Percentiles rank a stretch among this genome's conserved stretches.
phyloP scores from a whole-genome alignment of 2,329 filamentous ascomycete genomes.

The Claviceps africana region DNA sequence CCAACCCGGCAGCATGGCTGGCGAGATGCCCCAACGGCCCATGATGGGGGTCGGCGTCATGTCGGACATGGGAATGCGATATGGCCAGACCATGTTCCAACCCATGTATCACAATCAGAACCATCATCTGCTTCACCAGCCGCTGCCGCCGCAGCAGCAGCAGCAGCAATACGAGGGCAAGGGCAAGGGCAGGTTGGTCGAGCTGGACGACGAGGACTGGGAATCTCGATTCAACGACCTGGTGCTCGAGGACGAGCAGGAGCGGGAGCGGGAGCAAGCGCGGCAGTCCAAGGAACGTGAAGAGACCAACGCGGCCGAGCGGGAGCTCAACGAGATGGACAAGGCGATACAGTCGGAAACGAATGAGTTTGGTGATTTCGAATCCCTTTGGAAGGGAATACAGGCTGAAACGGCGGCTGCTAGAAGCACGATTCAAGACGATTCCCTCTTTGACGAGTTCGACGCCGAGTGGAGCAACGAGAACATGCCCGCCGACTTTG shows the following conservation, averaged over 20 bases:
- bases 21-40: slow-evolving; percentile 37
- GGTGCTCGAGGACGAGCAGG: slow-evolving; percentile 50
- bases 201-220: slow-evolving; percentile 89
- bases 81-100: slow-evolving; percentile 39
- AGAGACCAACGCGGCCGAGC: slow-evolving; percentile 59
- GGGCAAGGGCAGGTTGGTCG: slow-evolving; percentile 85
- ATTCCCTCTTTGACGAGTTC: slow-evolving; percentile 30
- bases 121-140: slow-evolving; percentile 31
- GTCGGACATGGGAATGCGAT: slow-evolving; percentile 35
- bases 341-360: slow-evolving; percentile 51
- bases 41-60: slow-evolving; percentile 43
- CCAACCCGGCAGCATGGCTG: slow-evolving; percentile 32
- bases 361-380: slow-evolving; percentile 72
- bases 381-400: slow-evolving; percentile 76
- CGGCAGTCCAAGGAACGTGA: slow-evolving; percentile 37
- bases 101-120: slow-evolving; percentile 32
- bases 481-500: slow-evolving; percentile 42
- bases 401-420: slow-evolving; percentile 59
- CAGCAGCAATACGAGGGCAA: slow-evolving; percentile 42
- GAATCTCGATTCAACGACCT: slow-evolving; percentile 91
- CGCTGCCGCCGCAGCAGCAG: slow-evolving; percentile 11
- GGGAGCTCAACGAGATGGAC: slow-evolving; percentile 81
- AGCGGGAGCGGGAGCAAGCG: slow-evolving; percentile 23
- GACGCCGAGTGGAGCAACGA: slow-evolving; percentile 62
- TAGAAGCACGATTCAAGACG: slow-evolving; percentile 57